phyloP scores from a whole-genome alignment of 441 rosid genomes.

The Populus hybrid region DNA sequence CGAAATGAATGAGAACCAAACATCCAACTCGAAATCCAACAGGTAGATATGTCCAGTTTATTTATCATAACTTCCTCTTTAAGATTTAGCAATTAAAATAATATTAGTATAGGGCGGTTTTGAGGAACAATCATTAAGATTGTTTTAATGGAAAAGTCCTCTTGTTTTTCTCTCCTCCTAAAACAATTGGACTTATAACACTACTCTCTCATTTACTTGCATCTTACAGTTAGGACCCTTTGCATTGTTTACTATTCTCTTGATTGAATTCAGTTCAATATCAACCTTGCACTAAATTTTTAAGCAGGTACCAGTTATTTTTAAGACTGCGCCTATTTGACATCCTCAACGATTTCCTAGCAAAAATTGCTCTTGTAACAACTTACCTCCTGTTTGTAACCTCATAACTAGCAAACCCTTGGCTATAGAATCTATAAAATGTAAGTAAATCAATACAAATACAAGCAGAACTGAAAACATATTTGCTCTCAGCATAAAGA shows the following conservation, averaged over 20 bases:
- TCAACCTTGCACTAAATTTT: background rate
- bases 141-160: too few relatives aligned
- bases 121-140: background rate
- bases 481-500: too few relatives aligned
- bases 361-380: too few relatives aligned
- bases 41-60: background rate
- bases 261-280: background rate
- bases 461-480: too few relatives aligned
- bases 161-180: background rate
- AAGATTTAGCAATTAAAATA: background rate
- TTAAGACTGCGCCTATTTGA: too few relatives aligned
- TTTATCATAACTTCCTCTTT: background rate
- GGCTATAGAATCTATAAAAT: too few relatives aligned
- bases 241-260: background rate
- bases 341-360: too few relatives aligned
- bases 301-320: background rate
- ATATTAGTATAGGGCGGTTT: background rate
- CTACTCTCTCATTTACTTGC: background rate
- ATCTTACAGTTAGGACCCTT: background rate
- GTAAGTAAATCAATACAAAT: too few relatives aligned
- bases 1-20: background rate
- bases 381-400: too few relatives aligned
- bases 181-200: background rate
- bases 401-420: too few relatives aligned
- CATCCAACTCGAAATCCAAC: background rate